These are phyloP conservation scores for Daldinia childiae DNA, from an alignment of 495 filamentous ascomycete genomes.

Conservation along the genomic window DNA sequence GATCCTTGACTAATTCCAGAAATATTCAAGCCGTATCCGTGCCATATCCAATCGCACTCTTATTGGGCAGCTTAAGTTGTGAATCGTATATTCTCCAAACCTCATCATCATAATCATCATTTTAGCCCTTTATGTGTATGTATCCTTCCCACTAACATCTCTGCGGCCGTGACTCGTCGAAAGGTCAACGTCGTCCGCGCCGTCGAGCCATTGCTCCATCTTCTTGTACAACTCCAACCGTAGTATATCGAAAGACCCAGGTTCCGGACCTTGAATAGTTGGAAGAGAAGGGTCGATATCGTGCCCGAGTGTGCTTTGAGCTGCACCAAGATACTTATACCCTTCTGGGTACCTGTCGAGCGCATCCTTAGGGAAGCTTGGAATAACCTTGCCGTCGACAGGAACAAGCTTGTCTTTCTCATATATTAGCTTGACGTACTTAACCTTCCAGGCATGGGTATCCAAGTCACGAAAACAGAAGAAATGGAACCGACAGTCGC, in stretches of 20 bases:
- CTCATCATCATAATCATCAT: not conserved
- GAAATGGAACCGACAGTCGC: constrained; percentile 71
- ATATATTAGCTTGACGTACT: constrained; percentile 71
- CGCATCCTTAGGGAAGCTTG: constrained; percentile 57
- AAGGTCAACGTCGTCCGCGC: constrained; percentile 45
- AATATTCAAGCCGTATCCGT: not conserved
- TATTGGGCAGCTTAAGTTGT: not conserved
- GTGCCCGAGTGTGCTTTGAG: constrained; percentile 57
- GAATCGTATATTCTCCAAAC: not conserved
- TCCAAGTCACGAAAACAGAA: constrained; percentile 61
- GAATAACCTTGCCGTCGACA: constrained; percentile 62
- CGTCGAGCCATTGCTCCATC: constrained; percentile 58
- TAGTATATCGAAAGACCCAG: constrained; percentile 36
- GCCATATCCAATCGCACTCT: not conserved
- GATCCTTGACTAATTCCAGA: not conserved
- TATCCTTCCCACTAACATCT: constrained; percentile 1
- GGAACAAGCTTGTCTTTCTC: constrained; percentile 74
- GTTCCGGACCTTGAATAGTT: constrained; percentile 43
- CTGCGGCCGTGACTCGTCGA: constrained; percentile 1
- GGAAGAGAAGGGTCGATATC: constrained; percentile 53
- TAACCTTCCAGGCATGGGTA: constrained; percentile 63
- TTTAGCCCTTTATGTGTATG: not conserved
- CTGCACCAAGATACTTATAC: constrained; percentile 64
- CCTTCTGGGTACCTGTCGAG: constrained; percentile 63
- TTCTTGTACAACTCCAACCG: constrained; percentile 57